Percentiles rank a stretch among this genome's conserved stretches.
phyloP scores from a whole-genome alignment of 2,329 filamentous ascomycete species.

The Aspergillus clavatus region DNA sequence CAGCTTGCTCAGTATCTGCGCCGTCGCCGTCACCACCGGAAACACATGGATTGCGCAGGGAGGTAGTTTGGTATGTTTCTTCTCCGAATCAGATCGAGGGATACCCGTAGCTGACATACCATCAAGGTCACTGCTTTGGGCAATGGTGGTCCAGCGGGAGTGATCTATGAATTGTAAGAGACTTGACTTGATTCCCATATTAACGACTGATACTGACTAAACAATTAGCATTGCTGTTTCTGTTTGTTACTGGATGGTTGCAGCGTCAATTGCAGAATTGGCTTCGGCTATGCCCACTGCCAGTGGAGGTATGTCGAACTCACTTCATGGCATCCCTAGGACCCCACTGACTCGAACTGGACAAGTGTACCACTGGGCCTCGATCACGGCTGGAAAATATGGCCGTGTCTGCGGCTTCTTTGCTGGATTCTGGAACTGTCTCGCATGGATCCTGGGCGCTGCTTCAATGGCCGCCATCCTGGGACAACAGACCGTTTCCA shows the following conservation, averaged over 20 bases:
- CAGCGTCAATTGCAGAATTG: slow-evolving; percentile 56
- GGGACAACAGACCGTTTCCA: slow-evolving; percentile 56
- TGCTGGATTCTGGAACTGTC: slow-evolving; percentile 43
- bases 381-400: slow-evolving; percentile 53
- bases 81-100: background rate
- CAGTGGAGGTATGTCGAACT: slow-evolving; percentile 41
- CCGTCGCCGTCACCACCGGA: slow-evolving; percentile 58
- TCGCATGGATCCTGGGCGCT: slow-evolving; percentile 58
- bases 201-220: background rate
- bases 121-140: slow-evolving; percentile 47
- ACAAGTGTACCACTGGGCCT: slow-evolving; percentile 57
- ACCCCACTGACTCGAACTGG: slow-evolving; percentile 1
- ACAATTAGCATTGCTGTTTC: slow-evolving; percentile 38
- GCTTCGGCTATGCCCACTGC: slow-evolving; percentile 59
- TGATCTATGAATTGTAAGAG: slow-evolving; percentile 56
- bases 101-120: background rate
- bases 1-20: slow-evolving; percentile 55
- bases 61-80: slow-evolving; percentile 52
- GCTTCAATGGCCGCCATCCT: slow-evolving; percentile 56
- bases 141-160: slow-evolving; percentile 59
- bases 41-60: slow-evolving; percentile 63
- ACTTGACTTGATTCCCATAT: background rate
- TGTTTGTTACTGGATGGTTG: slow-evolving; percentile 55
- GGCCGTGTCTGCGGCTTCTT: slow-evolving; percentile 49
- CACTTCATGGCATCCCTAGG: background rate